These are phyloP conservation scores for Boletus tomentosulus DNA, from an alignment of 768 basidiomycete genomes.

Conservation along the genomic window DNA sequence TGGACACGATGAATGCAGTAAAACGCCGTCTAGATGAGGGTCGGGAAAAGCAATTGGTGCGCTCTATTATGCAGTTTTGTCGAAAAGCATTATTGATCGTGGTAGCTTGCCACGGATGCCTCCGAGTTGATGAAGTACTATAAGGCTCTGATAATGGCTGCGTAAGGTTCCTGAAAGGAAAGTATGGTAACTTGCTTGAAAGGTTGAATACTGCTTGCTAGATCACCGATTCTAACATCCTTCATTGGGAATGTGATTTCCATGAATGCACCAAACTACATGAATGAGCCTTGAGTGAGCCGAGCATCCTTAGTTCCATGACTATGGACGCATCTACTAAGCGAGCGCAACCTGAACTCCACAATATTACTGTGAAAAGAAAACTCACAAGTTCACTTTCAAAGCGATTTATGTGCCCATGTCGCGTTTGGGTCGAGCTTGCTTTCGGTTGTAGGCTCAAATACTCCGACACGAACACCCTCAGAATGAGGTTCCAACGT, in stretches of 20 bases:
- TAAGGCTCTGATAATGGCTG: conserved; percentile 33
- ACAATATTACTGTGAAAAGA: background rate
- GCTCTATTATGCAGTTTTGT: background rate
- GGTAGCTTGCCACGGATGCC: conserved; percentile 37
- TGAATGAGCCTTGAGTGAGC: background rate
- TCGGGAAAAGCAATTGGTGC: conserved; percentile 37
- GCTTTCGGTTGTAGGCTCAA: conserved; percentile 59
- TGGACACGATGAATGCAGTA: conserved; percentile 30
- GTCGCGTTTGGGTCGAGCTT: conserved; percentile 24
- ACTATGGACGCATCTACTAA: conserved; percentile 18
- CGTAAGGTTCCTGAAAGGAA: conserved; percentile 11
- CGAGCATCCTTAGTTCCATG: background rate
- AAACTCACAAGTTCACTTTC: conserved; percentile 47
- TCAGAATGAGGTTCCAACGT: conserved; percentile 83
- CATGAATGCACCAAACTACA: conserved; percentile 1
- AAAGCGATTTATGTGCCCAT: conserved; percentile 33
- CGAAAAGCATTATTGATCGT: background rate
- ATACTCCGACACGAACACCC: conserved; percentile 90
- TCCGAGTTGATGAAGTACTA: conserved; percentile 39
- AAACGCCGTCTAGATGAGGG: conserved; percentile 34
- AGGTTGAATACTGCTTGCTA: background rate
- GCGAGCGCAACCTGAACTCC: conserved; percentile 2
- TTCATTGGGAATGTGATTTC: background rate
- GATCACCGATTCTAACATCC: background rate
- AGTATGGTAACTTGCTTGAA: conserved; percentile 3